Evolutionary conservation across 805 yeast species (phyloP).

Genomic region (Starmera quercuum): DNA sequence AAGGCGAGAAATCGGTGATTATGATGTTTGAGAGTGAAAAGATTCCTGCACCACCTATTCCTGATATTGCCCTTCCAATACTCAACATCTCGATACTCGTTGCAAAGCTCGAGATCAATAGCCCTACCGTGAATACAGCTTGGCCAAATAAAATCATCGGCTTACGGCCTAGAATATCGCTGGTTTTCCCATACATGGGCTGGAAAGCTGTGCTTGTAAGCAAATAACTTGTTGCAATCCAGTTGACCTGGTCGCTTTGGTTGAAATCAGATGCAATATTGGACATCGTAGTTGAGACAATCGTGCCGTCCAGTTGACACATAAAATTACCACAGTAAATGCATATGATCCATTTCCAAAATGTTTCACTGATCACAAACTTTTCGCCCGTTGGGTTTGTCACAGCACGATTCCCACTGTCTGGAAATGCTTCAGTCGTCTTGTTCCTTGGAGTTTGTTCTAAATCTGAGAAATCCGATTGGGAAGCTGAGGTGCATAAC

Average conservation of each 20-base stretch:
- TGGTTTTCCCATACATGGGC: conserved; percentile 63
- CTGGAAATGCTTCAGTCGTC: no score
- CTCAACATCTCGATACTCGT: conserved; percentile 36
- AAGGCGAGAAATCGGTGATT: conserved; percentile 47
- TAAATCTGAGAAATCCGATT: no score
- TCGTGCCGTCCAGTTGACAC: conserved; percentile 51
- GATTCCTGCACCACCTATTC: conserved; percentile 53
- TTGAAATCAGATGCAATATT: conserved; percentile 53
- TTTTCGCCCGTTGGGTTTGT: no score
- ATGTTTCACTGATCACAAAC: not conserved
- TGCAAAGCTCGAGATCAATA: conserved; percentile 34
- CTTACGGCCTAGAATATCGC: conserved; percentile 57
- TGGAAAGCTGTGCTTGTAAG: conserved; percentile 68
- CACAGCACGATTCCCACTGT: no score
- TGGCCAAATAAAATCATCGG: conserved; percentile 36
- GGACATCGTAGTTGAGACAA: conserved; percentile 50
- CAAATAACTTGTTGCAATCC: conserved; percentile 71
- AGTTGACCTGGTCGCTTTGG: conserved; percentile 41
- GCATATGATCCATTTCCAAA: conserved; percentile 14
- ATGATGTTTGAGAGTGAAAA: conserved; percentile 43
- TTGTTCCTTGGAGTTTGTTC: no score
- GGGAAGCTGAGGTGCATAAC: no score
- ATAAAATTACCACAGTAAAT: conserved; percentile 41
- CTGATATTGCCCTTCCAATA: conserved; percentile 46
- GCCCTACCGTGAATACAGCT: conserved; percentile 36